Evolutionary conservation across 164 flowering plant genomes (phyloP), one percentile per base, ranked within the genome.

Genomic region (Echeveria elegans): DNA sequence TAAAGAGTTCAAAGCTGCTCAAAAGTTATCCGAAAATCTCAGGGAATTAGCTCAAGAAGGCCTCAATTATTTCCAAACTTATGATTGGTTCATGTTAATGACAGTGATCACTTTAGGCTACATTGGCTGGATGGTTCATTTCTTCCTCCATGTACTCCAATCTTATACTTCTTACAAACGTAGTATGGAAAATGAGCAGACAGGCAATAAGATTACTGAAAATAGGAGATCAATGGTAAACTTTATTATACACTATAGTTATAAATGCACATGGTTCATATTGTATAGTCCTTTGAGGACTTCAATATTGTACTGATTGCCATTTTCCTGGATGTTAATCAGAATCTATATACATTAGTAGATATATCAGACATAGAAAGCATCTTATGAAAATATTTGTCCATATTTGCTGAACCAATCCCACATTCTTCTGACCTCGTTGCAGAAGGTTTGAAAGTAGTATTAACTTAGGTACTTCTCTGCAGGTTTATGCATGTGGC

Each of bases 51-150:
- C 97, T 61, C 80, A 90, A 69, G 79, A 82, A 31, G 98, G 98
- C 36, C 94, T 93, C 76, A 87, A 93, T 60, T 93, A 93, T 81
- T 93, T 93, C 76, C 98, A 93, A 75, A 93, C 97, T 40, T 93
- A 93, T 74, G 98, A 93, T 70, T 93, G 98, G 98, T 77, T 89
- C 68, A 85, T 85, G 98, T 86, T 93, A 82, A 93, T 90, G 98
- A 78, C 85, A 40, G 77, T 84, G 14, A 76, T 93, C 65, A 89
- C 89, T 72, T 90, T 93, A 69, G 98, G 98, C 38, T 93, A 93
- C 64, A 68, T 90, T 72, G 98, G 98, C 70, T 93, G 96, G 96
- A 90, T 93, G 93, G 68, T 82, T 68, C 82, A 81, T 76, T 82
- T 90, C 73, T 66, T 80, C 75, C 80, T 93, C 75, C 98, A 90